phyloP scores from a whole-genome alignment of 1,139 yeast species.

The Suhomyces anneliseae region DNA sequence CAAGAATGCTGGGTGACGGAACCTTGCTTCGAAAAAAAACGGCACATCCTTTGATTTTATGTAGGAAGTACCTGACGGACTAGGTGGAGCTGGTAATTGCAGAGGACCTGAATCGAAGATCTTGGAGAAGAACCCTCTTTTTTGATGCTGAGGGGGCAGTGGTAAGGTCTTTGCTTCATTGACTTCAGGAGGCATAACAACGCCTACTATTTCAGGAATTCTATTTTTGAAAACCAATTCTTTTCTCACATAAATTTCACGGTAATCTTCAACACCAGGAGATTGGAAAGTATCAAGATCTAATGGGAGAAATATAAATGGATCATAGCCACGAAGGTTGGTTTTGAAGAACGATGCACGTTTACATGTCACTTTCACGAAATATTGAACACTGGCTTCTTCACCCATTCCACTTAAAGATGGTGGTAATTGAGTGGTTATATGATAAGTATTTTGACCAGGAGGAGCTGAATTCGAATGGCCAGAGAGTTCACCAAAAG shows the following conservation, averaged over 20 bases:
- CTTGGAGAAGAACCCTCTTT: conserved; percentile 17
- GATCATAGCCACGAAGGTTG: conserved; percentile 49
- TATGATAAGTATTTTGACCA: conserved; percentile 31
- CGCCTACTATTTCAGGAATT: conserved; percentile 47
- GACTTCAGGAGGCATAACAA: conserved; percentile 22
- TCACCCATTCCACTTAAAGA: conserved; percentile 49
- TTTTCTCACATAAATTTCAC: conserved; percentile 43
- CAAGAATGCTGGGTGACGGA: conserved; percentile 46
- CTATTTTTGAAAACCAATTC: conserved; percentile 39
- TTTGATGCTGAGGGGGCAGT: conserved; percentile 16
- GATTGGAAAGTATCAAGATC: conserved; percentile 39
- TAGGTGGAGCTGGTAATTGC: conserved; percentile 9
- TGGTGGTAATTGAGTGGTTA: conserved; percentile 53
- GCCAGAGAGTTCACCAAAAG: conserved; percentile 1
- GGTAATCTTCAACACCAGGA: conserved; percentile 23
- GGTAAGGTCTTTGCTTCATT: conserved; percentile 20
- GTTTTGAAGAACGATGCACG: conserved; percentile 52
- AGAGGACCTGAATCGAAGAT: conserved; percentile 11
- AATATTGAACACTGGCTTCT: conserved; percentile 50
- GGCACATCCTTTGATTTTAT: conserved; percentile 42
- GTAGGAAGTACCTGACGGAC: conserved; percentile 11
- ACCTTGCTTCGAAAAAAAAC: conserved; percentile 48
- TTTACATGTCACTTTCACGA: conserved; percentile 60
- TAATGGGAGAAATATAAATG: conserved; percentile 55
- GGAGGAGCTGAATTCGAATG: not conserved